Evolutionary conservation across 345 rosid species (phyloP), one percentile per base, ranked within the genome.

Genomic region (Punica granatum): DNA sequence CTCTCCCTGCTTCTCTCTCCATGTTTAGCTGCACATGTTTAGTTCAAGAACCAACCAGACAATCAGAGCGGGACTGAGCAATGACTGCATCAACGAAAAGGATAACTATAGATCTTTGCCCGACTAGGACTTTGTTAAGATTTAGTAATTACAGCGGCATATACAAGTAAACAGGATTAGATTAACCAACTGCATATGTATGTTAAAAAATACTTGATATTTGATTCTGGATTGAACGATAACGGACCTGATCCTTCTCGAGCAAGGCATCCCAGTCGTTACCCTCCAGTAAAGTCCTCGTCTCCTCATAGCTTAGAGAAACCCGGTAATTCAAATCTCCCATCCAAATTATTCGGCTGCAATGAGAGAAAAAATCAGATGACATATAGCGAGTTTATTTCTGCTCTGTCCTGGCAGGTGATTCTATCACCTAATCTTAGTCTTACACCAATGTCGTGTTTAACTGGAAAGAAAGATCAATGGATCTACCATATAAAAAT

Each of bases 241-340:
- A 62, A 71, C 70, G 63, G 75, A 91, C 99, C 99, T 94, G 99
- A 70, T 94, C 99, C 69, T 80, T 91, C 78, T 81, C 83, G 39
- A 95, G 90, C 51, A 95, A 76, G 46, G 83, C 60, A 66, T 88
- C 89, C 98, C 98, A 95, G 64, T 90, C 88, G 71, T 88, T 79
- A 25, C 81, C 90, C 75, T 89, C 90, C 72, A 95, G 68, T 32
- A 90, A 77, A 21, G 69, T 11, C 72, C 74, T 88, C 6, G 99
- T 82, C 76, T 92, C 89, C 67, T 92, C 97, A 13, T 95, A 95
- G 70, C 93, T 85, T 74, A 92, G 75, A 10, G 93, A 80, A 15
- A 91, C 80, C 67, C 98, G 81, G 46, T 95, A 92, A 71, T 95
- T 95, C 74, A 92, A 74, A 73, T 94, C 99, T 78, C 98, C 99